Evolutionary conservation across 2,329 filamentous ascomycete genomes (phyloP).

Genomic region (Pestalotiopsis sp.): DNA sequence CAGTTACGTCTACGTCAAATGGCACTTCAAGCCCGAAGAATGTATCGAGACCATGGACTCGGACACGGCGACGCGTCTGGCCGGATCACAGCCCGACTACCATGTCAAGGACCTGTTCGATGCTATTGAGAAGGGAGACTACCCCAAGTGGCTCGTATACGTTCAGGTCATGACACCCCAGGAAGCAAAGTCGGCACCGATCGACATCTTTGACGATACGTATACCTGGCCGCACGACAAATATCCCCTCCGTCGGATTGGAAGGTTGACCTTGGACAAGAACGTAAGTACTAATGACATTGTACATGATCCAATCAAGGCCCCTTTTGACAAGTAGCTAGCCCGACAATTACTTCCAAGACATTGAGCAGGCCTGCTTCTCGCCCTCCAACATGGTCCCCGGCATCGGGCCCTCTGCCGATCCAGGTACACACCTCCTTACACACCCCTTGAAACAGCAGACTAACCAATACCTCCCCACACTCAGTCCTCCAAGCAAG

Average conservation of each 20-base stretch:
- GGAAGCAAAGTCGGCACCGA: constrained; percentile 58
- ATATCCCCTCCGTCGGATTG: constrained; percentile 63
- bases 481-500: neutral
- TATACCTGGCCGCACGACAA: constrained; percentile 68
- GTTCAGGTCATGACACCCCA: constrained; percentile 66
- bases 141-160: constrained; percentile 63
- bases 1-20: constrained; percentile 60
- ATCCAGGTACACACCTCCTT: neutral
- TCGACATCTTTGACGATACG: constrained; percentile 69
- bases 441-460: too few relatives aligned
- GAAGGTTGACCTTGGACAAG: constrained; percentile 63
- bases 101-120: constrained; percentile 64
- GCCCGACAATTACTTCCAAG: constrained; percentile 66
- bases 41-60: constrained; percentile 60
- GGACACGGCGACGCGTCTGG: constrained; percentile 54
- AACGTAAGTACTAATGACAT: constrained; percentile 37
- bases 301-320: neutral
- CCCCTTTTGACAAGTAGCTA: neutral
- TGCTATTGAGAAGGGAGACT: constrained; percentile 59
- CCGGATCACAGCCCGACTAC: constrained; percentile 60
- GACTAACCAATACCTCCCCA: neutral
- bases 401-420: neutral
- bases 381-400: constrained; percentile 5
- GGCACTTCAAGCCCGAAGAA: constrained; percentile 54
- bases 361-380: constrained; percentile 36